phyloP scores from a whole-genome alignment of 2,329 filamentous ascomycete genomes.

The Sarocladium strictum region DNA sequence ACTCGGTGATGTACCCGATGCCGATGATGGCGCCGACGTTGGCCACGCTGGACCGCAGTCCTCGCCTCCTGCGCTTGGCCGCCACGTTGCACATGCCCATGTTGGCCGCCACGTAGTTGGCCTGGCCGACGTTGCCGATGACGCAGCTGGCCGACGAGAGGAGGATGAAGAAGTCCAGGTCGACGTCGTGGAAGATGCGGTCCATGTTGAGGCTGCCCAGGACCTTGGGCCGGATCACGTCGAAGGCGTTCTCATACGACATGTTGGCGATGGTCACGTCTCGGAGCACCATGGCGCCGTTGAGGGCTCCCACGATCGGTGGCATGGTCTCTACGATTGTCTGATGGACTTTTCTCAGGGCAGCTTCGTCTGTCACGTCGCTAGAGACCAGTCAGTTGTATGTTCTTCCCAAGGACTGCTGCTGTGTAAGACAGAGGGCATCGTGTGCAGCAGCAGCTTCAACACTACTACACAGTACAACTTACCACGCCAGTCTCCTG shows the following conservation, averaged over 20 bases:
- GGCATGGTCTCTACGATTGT: slow-evolving; percentile 21
- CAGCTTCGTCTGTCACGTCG: slow-evolving; percentile 4
- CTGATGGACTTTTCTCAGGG: slow-evolving; percentile 9
- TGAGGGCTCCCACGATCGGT: slow-evolving; percentile 32
- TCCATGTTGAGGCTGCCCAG: slow-evolving; percentile 25
- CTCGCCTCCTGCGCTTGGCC: slow-evolving; percentile 23
- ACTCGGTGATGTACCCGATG: slow-evolving; percentile 32
- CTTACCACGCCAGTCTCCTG: neutral
- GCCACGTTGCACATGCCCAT: slow-evolving; percentile 34
- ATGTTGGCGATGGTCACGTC: slow-evolving; percentile 27
- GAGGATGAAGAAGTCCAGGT: slow-evolving; percentile 32
- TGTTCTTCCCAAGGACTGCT: too few species aligned
- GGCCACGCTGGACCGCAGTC: slow-evolving; percentile 31
- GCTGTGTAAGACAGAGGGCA: too few species aligned
- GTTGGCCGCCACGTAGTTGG: slow-evolving; percentile 40
- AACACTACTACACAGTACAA: neutral
- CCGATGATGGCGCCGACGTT: slow-evolving; percentile 33
- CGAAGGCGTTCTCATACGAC: slow-evolving; percentile 18
- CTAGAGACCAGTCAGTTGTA: slow-evolving; percentile 9
- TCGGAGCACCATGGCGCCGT: slow-evolving; percentile 38
- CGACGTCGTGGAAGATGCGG: slow-evolving; percentile 19
- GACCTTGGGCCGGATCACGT: slow-evolving; percentile 27
- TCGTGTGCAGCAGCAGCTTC: neutral
- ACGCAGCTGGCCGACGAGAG: slow-evolving; percentile 25
- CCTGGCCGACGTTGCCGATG: slow-evolving; percentile 29